Conservation (phyloP, 2,329 filamentous ascomycete species). For the Juglanconis juglandina region DNA sequence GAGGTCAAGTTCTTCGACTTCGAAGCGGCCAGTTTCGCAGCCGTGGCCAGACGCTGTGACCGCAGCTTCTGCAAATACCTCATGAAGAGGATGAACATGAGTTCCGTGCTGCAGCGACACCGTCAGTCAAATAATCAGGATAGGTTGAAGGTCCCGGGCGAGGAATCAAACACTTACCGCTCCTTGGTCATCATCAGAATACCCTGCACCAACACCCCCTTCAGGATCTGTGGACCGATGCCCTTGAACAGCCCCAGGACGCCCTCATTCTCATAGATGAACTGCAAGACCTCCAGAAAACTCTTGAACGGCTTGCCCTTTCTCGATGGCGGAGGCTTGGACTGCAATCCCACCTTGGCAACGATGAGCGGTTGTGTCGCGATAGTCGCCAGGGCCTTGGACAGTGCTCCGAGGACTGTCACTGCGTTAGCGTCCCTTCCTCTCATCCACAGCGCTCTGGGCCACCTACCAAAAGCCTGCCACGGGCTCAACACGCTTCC, state of each 20-base stretch:
- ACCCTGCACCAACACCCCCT: constrained; percentile 90
- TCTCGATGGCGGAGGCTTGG: constrained; percentile 78
- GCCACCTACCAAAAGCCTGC: constrained; percentile 82
- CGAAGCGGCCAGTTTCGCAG: constrained; percentile 60
- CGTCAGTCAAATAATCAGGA: constrained; percentile 12
- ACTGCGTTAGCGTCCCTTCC: not conserved
- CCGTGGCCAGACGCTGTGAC: constrained; percentile 65
- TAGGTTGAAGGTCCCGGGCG: not conserved
- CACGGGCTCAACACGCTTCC: constrained; percentile 68
- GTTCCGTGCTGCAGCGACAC: constrained; percentile 63
- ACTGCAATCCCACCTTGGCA: constrained; percentile 94
- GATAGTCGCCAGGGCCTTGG: constrained; percentile 88
- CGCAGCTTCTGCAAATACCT: constrained; percentile 72
- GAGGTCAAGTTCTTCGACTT: constrained; percentile 51
- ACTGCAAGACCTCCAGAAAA: constrained; percentile 91
- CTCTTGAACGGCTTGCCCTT: constrained; percentile 89
- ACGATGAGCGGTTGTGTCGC: constrained; percentile 94
- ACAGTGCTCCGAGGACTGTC: constrained; percentile 83
- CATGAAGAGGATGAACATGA: constrained; percentile 82
- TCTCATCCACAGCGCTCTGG: not conserved
- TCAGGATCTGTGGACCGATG: constrained; percentile 88
- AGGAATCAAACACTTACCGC: constrained; percentile 51
- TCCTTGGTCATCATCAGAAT: constrained; percentile 99
- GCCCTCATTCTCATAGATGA: constrained; percentile 88
- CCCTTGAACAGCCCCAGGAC: constrained; percentile 87